These are phyloP conservation scores for Gloeopeniophorella convolvens DNA, from an alignment of 768 basidiomycete species.

Conservation along the genomic window DNA sequence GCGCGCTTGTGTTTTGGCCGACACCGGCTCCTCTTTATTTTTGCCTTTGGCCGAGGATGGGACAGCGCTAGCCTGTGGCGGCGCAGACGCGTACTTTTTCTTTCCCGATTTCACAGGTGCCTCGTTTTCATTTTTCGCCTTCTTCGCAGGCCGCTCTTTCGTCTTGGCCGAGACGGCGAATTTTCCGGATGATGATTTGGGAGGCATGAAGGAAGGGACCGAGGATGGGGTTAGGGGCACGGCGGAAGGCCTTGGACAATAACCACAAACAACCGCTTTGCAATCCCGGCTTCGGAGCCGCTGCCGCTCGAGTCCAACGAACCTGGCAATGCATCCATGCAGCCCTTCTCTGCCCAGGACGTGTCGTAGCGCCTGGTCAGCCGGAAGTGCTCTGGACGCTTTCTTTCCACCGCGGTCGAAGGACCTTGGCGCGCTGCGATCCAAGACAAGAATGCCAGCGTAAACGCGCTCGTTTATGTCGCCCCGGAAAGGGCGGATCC, in stretches of 20 bases:
- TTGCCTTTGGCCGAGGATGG: slow-evolving; percentile 25
- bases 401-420: background rate
- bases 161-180: no score
- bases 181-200: slow-evolving; percentile 5
- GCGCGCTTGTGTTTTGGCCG: slow-evolving; percentile 17
- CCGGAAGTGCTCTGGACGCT: background rate
- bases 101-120: background rate
- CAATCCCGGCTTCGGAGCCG: no score
- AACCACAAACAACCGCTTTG: slow-evolving; percentile 20
- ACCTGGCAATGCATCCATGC: no score
- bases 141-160: slow-evolving; percentile 12
- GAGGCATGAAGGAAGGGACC: slow-evolving; percentile 15
- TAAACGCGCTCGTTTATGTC: slow-evolving; percentile 52
- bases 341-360: background rate
- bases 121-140: slow-evolving; percentile 2
- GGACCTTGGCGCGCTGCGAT: slow-evolving; percentile 12
- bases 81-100: background rate
- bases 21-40: slow-evolving; percentile 16
- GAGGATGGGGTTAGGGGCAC: slow-evolving; percentile 17
- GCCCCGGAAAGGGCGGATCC: slow-evolving; percentile 6
- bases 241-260: slow-evolving; percentile 19
- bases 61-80: slow-evolving; percentile 1
- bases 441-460: slow-evolving; percentile 28
- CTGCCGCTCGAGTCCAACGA: no score
- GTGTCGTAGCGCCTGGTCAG: background rate